phyloP scores from a whole-genome alignment of 2,329 filamentous ascomycete genomes.

The Xylariaceae sp. region DNA sequence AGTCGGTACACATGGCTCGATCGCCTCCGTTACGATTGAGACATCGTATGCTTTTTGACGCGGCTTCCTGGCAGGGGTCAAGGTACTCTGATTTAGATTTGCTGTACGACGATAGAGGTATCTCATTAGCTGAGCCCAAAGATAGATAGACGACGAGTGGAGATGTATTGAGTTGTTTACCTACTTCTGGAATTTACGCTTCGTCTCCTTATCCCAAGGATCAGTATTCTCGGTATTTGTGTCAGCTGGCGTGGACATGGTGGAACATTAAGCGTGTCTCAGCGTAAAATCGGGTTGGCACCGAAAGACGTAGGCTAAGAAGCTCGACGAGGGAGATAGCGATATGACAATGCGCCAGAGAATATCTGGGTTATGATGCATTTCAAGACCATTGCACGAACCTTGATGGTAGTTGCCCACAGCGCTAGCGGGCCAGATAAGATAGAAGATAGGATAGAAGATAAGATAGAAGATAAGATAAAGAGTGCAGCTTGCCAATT shows the following conservation, averaged over 20 bases:
- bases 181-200: conserved; percentile 69
- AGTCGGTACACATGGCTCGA: conserved; percentile 87
- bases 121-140: conserved; percentile 15
- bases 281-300: not conserved
- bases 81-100: conserved; percentile 90
- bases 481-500: too few relatives aligned
- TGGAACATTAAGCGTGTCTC: conserved; percentile 9
- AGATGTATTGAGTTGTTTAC: conserved; percentile 30
- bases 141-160: conserved; percentile 4
- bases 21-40: conserved; percentile 88
- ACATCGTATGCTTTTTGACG: conserved; percentile 83
- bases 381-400: not conserved
- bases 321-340: too few relatives aligned
- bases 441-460: not conserved
- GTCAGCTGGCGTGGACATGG: conserved; percentile 36
- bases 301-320: not conserved
- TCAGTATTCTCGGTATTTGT: conserved; percentile 29
- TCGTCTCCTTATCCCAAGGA: conserved; percentile 65
- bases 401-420: not conserved
- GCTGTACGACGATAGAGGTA: conserved; percentile 52
- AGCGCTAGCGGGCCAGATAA: not conserved
- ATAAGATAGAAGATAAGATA: conserved; percentile 9
- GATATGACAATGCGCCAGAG: too few relatives aligned
- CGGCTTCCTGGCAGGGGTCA: conserved; percentile 94
- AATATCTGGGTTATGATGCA: too few relatives aligned